A percentile compares a stretch with the other conserved stretches of the same genome.
Conservation (phyloP, 31 red algal species). For the Asparagopsis taxiformis region DNA sequence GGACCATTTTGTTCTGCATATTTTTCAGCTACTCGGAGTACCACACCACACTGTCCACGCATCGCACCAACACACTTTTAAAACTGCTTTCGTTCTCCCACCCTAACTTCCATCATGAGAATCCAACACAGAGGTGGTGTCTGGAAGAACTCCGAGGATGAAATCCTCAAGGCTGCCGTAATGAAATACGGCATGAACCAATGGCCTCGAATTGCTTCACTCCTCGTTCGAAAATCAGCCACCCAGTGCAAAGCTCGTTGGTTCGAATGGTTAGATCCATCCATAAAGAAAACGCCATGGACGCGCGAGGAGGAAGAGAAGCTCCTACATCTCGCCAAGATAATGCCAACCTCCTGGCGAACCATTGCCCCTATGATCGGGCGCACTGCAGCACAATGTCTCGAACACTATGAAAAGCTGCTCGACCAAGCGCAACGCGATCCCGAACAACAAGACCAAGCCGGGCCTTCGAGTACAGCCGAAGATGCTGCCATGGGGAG, state of each 20-base stretch:
- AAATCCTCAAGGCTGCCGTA: constrained; percentile 93
- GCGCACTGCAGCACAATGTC: constrained; percentile 82
- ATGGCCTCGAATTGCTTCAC: constrained; percentile 87
- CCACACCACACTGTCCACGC: too few species aligned
- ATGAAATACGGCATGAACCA: constrained; percentile 94
- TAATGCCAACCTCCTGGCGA: constrained; percentile 86
- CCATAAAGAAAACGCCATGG: constrained; percentile 88
- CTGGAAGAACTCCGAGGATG: constrained; percentile 96
- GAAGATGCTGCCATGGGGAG: not conserved
- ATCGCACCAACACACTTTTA: not conserved
- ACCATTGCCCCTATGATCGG: constrained; percentile 92
- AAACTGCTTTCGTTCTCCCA: not conserved
- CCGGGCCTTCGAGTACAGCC: constrained; percentile 1
- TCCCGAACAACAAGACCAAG: constrained; percentile 1
- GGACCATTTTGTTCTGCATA: too few species aligned
- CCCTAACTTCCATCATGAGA: constrained; percentile 10
- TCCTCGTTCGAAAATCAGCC: constrained; percentile 85
- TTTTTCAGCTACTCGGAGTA: too few species aligned
- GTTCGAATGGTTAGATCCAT: constrained; percentile 92
- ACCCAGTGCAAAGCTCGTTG: constrained; percentile 91
- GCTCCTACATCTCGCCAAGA: constrained; percentile 85
- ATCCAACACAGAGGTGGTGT: constrained; percentile 84
- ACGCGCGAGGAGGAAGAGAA: constrained; percentile 83
- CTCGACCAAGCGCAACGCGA: constrained; percentile 65
- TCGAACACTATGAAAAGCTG: constrained; percentile 85